Conservation (phyloP, 768 basidiomycete species). For the Rickenella mellea region DNA sequence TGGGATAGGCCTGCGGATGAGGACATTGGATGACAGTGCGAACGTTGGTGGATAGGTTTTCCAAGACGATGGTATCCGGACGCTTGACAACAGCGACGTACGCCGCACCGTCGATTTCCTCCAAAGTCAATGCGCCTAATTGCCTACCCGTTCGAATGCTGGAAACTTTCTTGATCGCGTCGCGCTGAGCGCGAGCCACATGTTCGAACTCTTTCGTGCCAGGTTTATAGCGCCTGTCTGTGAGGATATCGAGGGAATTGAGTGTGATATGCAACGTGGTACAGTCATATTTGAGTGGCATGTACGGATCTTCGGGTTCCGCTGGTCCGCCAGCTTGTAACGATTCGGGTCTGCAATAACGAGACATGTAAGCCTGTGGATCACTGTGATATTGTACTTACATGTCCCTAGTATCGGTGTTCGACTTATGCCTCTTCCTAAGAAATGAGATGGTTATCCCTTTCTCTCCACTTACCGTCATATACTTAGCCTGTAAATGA, state of each 20-base stretch:
- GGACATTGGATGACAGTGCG: conserved; percentile 29
- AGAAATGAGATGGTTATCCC: conserved; percentile 47
- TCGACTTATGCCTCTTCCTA: not conserved
- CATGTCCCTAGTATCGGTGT: conserved; percentile 1
- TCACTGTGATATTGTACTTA: not conserved
- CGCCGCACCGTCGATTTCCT: conserved; percentile 31
- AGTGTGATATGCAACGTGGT: conserved; percentile 33
- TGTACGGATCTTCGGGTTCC: conserved; percentile 23
- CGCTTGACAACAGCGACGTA: conserved; percentile 33
- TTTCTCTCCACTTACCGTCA: conserved; percentile 29
- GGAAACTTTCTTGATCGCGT: conserved; percentile 32
- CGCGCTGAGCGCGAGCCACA: conserved; percentile 22
- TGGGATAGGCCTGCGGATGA: conserved; percentile 6
- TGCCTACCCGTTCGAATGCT: conserved; percentile 25
- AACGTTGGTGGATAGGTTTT: conserved; percentile 27
- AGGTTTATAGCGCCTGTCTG: conserved; percentile 30
- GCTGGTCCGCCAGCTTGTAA: not conserved
- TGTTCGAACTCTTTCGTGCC: conserved; percentile 28
- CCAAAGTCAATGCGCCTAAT: conserved; percentile 31
- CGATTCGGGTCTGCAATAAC: not conserved
- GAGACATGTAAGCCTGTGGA: not conserved
- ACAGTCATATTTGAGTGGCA: conserved; percentile 35
- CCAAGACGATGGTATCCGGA: conserved; percentile 31
- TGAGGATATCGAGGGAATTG: conserved; percentile 31
- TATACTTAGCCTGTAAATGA: conserved; percentile 51